phyloP scores from a whole-genome alignment of 1,139 yeast species.

The Pneumocystis wakefieldiae region DNA sequence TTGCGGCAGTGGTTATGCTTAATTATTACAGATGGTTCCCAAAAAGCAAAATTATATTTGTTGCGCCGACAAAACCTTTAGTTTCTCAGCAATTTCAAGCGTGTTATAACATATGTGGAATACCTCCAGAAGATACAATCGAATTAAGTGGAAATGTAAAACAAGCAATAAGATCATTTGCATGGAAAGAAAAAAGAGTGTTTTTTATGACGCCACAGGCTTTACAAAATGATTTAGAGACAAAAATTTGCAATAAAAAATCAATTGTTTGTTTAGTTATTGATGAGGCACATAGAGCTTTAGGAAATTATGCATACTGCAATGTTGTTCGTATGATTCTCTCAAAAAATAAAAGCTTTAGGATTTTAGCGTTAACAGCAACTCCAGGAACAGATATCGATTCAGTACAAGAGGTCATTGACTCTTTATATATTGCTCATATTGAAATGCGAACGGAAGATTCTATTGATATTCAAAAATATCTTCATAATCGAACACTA shows the following conservation, averaged over 20 bases:
- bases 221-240: conserved; percentile 70
- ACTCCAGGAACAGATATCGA: conserved; percentile 72
- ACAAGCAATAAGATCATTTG: conserved; percentile 45
- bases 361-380: conserved; percentile 81
- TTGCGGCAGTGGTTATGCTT: conserved; percentile 86
- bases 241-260: conserved; percentile 64
- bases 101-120: conserved; percentile 75
- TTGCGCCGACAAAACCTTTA: conserved; percentile 94
- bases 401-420: conserved; percentile 73
- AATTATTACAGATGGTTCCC: conserved; percentile 78
- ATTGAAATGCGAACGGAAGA: conserved; percentile 79
- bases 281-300: conserved; percentile 93
- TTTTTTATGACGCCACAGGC: conserved; percentile 96
- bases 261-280: conserved; percentile 60
- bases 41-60: conserved; percentile 62
- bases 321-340: conserved; percentile 57
- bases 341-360: conserved; percentile 48
- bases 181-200: conserved; percentile 64
- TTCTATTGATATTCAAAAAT: conserved; percentile 62
- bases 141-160: conserved; percentile 46
- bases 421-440: conserved; percentile 54
- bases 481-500: conserved; percentile 57
- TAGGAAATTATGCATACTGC: conserved; percentile 78
- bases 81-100: conserved; percentile 98
- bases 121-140: conserved; percentile 61